These are phyloP conservation scores for Chytridiales sp. DNA, from an alignment of 371 early-diverging fungal genomes.

Conservation along the genomic window DNA sequence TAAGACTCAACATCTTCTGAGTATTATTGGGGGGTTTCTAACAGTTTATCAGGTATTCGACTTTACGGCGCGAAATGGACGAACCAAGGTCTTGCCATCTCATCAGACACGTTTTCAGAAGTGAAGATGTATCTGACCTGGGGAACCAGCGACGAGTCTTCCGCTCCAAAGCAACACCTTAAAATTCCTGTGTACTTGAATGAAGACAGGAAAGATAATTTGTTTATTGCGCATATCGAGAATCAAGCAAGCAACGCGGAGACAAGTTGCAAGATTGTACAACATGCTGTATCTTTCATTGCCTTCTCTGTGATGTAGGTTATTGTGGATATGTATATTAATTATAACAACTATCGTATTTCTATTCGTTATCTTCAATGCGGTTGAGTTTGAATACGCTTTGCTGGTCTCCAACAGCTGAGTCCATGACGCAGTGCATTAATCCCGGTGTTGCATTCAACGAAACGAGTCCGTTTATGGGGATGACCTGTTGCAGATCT, in stretches of 20 bases:
- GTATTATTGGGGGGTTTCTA: background rate
- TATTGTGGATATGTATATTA: too few species aligned
- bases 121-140: slow-evolving; percentile 47
- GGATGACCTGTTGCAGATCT: slow-evolving; percentile 41
- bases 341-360: too few species aligned
- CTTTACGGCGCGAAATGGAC: slow-evolving; percentile 72
- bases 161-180: slow-evolving; percentile 30
- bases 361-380: too few species aligned
- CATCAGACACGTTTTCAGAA: slow-evolving; percentile 51
- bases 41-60: slow-evolving; percentile 42
- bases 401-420: slow-evolving; percentile 3
- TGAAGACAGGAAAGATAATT: slow-evolving; percentile 68
- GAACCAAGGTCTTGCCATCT: slow-evolving; percentile 52
- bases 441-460: background rate
- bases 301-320: too few species aligned
- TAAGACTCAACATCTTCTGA: background rate
- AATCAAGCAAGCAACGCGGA: too few species aligned
- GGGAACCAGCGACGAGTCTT: slow-evolving; percentile 13
- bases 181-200: slow-evolving; percentile 83
- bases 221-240: slow-evolving; percentile 65
- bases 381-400: slow-evolving; percentile 1
- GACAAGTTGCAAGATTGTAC: too few species aligned
- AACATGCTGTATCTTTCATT: too few species aligned
- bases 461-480: background rate
- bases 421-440: background rate